These are phyloP conservation scores for Rhododendron griersonianum DNA, from an alignment of 148 eudicot species.

Conservation along the genomic window DNA sequence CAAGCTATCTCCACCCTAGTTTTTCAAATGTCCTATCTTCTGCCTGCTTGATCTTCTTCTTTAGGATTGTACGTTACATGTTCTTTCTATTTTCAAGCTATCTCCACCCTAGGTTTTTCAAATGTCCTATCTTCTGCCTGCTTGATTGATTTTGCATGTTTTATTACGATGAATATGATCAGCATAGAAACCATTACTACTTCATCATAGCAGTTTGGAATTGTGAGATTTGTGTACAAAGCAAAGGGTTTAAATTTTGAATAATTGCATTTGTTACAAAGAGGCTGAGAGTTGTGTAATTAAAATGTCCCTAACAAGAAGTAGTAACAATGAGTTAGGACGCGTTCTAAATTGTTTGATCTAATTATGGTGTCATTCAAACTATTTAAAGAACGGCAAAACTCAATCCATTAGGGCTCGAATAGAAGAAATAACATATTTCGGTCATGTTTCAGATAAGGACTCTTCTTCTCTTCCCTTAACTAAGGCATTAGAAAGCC, in stretches of 20 bases:
- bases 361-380: neutral
- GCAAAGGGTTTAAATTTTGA: neutral
- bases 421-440: neutral
- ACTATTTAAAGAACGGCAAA: neutral
- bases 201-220: neutral
- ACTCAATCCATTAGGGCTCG: neutral
- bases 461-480: neutral
- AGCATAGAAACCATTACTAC: neutral
- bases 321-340: neutral
- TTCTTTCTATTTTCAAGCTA: neutral
- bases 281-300: neutral
- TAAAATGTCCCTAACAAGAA: neutral
- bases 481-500: neutral
- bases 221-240: neutral
- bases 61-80: neutral
- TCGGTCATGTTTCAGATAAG: neutral
- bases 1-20: neutral
- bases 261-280: neutral
- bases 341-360: neutral
- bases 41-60: neutral
- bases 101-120: neutral
- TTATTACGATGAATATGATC: neutral
- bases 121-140: conserved; percentile 1
- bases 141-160: neutral
- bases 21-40: conserved; percentile 1